Base-by-base conservation (phyloP, 2,329 filamentous ascomycete species). In the Pseudogymnoascus sp. region DNA sequence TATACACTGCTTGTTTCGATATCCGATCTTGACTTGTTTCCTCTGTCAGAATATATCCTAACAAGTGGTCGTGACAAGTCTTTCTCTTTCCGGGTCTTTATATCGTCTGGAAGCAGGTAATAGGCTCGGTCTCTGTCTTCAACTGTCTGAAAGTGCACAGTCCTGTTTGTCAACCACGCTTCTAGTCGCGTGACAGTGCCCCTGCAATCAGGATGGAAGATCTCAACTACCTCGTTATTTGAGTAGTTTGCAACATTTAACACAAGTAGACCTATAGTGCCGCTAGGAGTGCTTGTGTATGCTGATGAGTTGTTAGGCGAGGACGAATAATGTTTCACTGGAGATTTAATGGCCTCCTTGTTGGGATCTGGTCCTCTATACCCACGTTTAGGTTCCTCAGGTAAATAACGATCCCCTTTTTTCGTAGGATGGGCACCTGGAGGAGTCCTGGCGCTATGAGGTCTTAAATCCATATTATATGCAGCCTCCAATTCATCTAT, bases 151-250 rank as follows among this genome's bases (percentile, higher is more conserved):
- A 54, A 54, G 12, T 54, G 43, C 43, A 54, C 43, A 16, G 43
- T 54, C n/a, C 43, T 54, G 43, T 54, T 54, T 30, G 43, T 30
- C 25, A 54, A 54, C 43, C 43, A 54, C n/a, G 43, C n/a, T 7
- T 54, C 43, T 7, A 33, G 43, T 8, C 43, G 25, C 25, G 43
- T 33, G 43, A 54, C n/a, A 18, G n/a, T 18, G 25, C 12, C 16
- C n/a, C 43, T 30, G 8, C 8, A 18, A 12, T 54, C 43, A 12
- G 43, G 43, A 54, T 54, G 25, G n/a, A 54, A 54, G 25, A 54
- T 54, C 22, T 54, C 43, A 4, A 54, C 43, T 7, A 54, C 43
- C 30, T 54, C 43, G 6, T 4, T 30, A 18, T 54, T 54, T 12
- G 43, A 12, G 25, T 54, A 54, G 25, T 54, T 54, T n/a, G 20